These are phyloP conservation scores for Shiraia bambusicola DNA, from an alignment of 2,329 filamentous ascomycete genomes.

Conservation along the genomic window DNA sequence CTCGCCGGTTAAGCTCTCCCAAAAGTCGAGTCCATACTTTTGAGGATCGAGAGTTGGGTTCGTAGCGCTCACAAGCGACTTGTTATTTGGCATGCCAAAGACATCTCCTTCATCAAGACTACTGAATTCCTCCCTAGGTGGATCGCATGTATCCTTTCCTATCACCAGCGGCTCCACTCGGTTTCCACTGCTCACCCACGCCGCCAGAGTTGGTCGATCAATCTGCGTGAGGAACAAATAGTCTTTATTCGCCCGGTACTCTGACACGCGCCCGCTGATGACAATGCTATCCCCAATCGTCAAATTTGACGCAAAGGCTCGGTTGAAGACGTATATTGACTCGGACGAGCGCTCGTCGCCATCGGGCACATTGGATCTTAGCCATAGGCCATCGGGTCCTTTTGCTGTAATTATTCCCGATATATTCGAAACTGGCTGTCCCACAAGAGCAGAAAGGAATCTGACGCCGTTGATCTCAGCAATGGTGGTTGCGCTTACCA, in stretches of 20 bases:
- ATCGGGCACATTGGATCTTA: slow-evolving; percentile 62
- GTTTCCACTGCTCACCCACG: slow-evolving; percentile 57
- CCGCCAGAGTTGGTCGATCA: slow-evolving; percentile 54
- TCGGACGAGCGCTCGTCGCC: slow-evolving; percentile 61
- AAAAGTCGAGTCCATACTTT: slow-evolving; percentile 70
- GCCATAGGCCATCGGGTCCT: slow-evolving; percentile 62
- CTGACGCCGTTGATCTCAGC: slow-evolving; percentile 62
- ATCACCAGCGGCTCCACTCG: slow-evolving; percentile 61
- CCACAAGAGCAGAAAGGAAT: slow-evolving; percentile 63
- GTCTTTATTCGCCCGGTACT: slow-evolving; percentile 58
- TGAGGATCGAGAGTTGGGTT: slow-evolving; percentile 64
- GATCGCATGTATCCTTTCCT: slow-evolving; percentile 57
- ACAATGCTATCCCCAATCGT: slow-evolving; percentile 64
- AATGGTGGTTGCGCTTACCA: too few relatives aligned
- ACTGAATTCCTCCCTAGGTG: slow-evolving; percentile 64
- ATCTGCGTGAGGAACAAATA: slow-evolving; percentile 67
- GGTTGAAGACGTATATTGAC: slow-evolving; percentile 65
- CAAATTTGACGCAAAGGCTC: slow-evolving; percentile 53
- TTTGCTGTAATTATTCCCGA: slow-evolving; percentile 67
- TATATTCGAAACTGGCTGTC: slow-evolving; percentile 59
- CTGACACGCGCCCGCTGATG: slow-evolving; percentile 60
- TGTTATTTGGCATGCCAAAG: slow-evolving; percentile 65
- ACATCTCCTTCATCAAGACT: slow-evolving; percentile 66
- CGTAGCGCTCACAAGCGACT: slow-evolving; percentile 56
- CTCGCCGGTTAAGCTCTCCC: slow-evolving; percentile 69